Percentiles rank a stretch among this genome's conserved stretches.
Conservation (phyloP, 768 basidiomycete genomes). For the Leccinum ochraceum region DNA sequence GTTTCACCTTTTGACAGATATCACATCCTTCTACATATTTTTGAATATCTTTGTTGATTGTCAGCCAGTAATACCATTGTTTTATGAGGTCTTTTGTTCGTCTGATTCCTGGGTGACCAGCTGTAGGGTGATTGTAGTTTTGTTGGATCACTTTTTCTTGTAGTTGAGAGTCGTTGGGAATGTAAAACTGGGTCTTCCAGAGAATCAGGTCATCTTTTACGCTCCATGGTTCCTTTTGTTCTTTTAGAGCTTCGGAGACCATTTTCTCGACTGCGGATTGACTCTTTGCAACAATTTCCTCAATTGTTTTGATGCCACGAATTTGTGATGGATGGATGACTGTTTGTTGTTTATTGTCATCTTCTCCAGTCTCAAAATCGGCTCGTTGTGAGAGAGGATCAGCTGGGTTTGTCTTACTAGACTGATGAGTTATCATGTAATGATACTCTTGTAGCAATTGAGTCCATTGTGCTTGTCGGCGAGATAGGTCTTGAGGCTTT, state of each 20-base stretch:
- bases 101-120: not conserved
- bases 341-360: not conserved
- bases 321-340: no score
- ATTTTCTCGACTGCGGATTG: no score
- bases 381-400: not conserved
- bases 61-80: not conserved
- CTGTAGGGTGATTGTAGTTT: not conserved
- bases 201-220: not conserved
- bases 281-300: no score
- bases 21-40: not conserved
- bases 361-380: not conserved
- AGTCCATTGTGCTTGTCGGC: not conserved
- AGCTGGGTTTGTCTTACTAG: not conserved
- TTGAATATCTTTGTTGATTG: fast-evolving
- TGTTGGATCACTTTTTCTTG: not conserved
- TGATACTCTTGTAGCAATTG: not conserved
- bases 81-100: not conserved
- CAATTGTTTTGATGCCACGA: no score
- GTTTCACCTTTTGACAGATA: not conserved
- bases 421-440: fast-evolving
- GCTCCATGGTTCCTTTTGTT: no score
- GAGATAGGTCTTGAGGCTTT: not conserved
- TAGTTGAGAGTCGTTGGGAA: not conserved
- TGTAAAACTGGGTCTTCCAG: not conserved
- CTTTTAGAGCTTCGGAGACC: no score